Conservation (phyloP, 2,329 filamentous ascomycete genomes). For the Zymoseptoria passerinii region DNA sequence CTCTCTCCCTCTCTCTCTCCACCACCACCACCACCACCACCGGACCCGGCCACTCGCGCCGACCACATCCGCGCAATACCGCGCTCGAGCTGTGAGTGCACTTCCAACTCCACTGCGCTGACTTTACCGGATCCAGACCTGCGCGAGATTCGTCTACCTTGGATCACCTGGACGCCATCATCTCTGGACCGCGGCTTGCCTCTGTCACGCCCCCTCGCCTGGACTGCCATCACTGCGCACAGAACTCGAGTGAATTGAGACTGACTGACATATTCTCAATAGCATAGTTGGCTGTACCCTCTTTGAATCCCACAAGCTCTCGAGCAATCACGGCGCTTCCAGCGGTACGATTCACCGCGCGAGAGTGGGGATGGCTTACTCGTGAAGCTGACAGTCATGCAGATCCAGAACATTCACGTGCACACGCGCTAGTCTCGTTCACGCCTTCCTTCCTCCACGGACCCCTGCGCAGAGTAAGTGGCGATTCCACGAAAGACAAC, state of each 20-base stretch:
- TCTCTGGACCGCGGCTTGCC: neutral
- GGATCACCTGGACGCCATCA: neutral
- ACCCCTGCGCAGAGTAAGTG: too few relatives aligned
- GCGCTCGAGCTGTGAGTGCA: neutral
- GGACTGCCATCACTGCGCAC: neutral
- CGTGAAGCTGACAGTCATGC: neutral
- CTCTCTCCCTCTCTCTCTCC: neutral
- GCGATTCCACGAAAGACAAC: neutral
- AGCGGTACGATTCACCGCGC: neutral
- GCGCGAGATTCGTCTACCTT: neutral
- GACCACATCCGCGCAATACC: neutral
- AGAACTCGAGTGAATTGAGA: neutral
- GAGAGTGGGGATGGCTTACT: neutral
- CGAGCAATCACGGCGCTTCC: neutral
- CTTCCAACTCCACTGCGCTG: neutral
- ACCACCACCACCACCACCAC: neutral
- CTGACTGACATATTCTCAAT: neutral
- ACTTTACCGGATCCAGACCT: neutral
- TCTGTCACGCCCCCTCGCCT: neutral
- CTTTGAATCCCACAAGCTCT: neutral
- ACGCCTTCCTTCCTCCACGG: neutral
- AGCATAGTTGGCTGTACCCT: neutral
- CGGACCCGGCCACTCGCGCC: neutral
- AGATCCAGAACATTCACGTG: neutral
- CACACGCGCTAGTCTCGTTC: neutral